Conservation (phyloP, 176 grass and related monocot genomes). For the Avena eriantha region DNA sequence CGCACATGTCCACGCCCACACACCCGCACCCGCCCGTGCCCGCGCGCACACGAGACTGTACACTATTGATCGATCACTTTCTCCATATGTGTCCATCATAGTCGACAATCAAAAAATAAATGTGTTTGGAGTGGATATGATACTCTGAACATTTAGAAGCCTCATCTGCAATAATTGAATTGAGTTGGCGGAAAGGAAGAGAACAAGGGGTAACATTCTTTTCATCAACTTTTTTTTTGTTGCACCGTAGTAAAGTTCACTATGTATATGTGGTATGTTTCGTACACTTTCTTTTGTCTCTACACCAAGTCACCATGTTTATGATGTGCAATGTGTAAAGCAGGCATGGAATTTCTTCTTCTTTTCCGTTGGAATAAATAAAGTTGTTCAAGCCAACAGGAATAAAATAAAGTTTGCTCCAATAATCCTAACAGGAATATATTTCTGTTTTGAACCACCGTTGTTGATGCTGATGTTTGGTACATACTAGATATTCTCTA, state of each 20-base stretch:
- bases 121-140: not conserved
- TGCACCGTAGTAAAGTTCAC: not conserved
- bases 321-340: not conserved
- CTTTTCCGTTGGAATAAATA: not conserved
- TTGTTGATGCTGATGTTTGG: not conserved
- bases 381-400: not conserved
- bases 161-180: not conserved
- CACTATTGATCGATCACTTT: not conserved
- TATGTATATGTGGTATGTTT: not conserved
- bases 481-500: not conserved
- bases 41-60: not conserved
- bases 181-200: not conserved
- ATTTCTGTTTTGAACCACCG: not conserved
- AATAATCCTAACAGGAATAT: not conserved
- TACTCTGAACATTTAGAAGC: not conserved
- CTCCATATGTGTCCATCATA: not conserved
- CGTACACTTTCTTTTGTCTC: not conserved
- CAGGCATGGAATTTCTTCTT: not conserved
- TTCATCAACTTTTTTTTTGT: not conserved
- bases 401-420: constrained; percentile 16
- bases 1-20: no score
- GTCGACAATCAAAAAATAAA: not conserved
- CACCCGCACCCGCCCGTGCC: no score
- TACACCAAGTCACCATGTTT: not conserved
- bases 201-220: not conserved